These are phyloP conservation scores for Cyathus olla DNA, from an alignment of 1,284 basidiomycete species.

Conservation along the genomic window DNA sequence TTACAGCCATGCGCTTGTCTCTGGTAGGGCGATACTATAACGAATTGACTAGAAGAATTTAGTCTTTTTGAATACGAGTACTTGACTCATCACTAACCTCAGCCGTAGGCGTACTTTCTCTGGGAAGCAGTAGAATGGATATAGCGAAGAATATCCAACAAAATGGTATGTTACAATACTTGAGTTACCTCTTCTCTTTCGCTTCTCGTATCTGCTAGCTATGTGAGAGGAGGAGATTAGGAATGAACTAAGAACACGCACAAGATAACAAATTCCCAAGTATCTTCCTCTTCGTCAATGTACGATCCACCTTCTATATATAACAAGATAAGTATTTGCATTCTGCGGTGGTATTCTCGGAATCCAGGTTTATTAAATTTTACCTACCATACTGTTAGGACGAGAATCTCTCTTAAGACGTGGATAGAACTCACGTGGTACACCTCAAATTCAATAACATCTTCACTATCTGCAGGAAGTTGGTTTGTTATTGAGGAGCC, in stretches of 20 bases:
- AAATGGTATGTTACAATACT: conserved; percentile 85
- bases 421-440: conserved; percentile 76
- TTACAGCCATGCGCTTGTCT: conserved; percentile 90
- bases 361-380: conserved; percentile 93
- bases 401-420: background rate
- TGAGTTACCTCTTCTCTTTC: conserved; percentile 63
- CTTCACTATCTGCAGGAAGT: conserved; percentile 61
- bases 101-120: conserved; percentile 88
- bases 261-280: conserved; percentile 90
- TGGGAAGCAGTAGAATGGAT: conserved; percentile 95
- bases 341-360: conserved; percentile 91
- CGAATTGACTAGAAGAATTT: conserved; percentile 79
- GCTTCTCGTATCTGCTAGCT: conserved; percentile 81
- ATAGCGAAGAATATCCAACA: conserved; percentile 91
- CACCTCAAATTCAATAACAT: conserved; percentile 82
- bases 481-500: conserved; percentile 25
- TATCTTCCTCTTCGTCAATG: conserved; percentile 89
- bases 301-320: conserved; percentile 98
- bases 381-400: conserved; percentile 57
- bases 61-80: conserved; percentile 10
- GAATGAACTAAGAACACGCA: conserved; percentile 50
- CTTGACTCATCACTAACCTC: conserved; percentile 64
- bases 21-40: conserved; percentile 94
- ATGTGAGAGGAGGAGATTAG: conserved; percentile 6
- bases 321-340: conserved; percentile 95